Conservation (phyloP, 2,329 filamentous ascomycete species). For the Stagonosporopsis rhizophila region DNA sequence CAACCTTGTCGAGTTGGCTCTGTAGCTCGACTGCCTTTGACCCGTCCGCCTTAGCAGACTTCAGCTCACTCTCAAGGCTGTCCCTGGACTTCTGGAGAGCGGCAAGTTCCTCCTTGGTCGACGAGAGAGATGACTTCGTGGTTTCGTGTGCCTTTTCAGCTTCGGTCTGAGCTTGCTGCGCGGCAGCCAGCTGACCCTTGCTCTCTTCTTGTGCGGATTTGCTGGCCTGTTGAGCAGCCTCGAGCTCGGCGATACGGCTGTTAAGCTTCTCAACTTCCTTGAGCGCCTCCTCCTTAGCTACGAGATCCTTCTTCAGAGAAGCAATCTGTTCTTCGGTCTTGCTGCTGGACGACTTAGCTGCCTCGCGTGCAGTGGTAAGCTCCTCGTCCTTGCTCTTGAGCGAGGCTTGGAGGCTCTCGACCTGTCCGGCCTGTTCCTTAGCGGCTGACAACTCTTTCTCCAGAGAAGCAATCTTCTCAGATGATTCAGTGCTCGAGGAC, state of each 20-base stretch:
- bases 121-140: constrained; percentile 22
- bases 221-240: constrained; percentile 12
- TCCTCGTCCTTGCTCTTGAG: constrained; percentile 22
- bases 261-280: constrained; percentile 23
- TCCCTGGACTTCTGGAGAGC: constrained; percentile 28
- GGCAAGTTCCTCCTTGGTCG: constrained; percentile 18
- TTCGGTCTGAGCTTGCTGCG: constrained; percentile 26
- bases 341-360: constrained; percentile 29
- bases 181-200: constrained; percentile 23
- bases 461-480: constrained; percentile 36
- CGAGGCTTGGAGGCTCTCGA: constrained; percentile 8
- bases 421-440: constrained; percentile 21
- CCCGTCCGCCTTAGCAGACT: constrained; percentile 26
- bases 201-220: constrained; percentile 22
- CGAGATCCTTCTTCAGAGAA: constrained; percentile 38
- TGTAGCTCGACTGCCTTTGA: constrained; percentile 30
- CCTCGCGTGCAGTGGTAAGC: constrained; percentile 21
- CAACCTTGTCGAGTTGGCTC: constrained; percentile 32
- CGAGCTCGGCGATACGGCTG: constrained; percentile 24
- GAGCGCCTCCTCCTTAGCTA: constrained; percentile 25
- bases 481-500: constrained; percentile 27
- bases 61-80: constrained; percentile 28
- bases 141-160: constrained; percentile 31
- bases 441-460: constrained; percentile 20
- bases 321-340: constrained; percentile 33